Evolutionary conservation across 768 basidiomycete genomes (phyloP).

Genomic region (Cubamyces sp.): DNA sequence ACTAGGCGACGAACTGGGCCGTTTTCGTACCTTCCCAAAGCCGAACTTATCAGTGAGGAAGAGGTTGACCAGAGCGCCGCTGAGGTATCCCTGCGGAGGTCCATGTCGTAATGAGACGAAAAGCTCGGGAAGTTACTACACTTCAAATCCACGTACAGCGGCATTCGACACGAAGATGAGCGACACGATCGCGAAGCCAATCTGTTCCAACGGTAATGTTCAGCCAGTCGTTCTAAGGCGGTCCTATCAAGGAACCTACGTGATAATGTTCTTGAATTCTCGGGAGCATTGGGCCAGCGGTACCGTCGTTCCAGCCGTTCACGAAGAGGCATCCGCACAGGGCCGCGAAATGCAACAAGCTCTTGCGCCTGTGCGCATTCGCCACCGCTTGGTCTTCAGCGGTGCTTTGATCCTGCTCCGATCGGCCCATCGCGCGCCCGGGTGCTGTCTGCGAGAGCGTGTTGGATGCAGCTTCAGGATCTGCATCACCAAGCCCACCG

Average conservation of each 20-base stretch:
- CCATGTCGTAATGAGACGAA: neutral
- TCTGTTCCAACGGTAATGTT: conserved; percentile 31
- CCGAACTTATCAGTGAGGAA: conserved; percentile 48
- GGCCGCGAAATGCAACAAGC: conserved; percentile 51
- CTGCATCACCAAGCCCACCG: neutral
- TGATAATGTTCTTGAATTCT: conserved; percentile 62
- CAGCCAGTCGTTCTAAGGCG: neutral
- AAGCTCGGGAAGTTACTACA: neutral
- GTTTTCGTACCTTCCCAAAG: conserved; percentile 47
- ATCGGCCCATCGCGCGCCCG: neutral
- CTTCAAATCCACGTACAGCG: conserved; percentile 37
- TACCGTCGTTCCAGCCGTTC: conserved; percentile 78
- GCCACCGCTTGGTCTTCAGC: conserved; percentile 11
- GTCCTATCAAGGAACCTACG: conserved; percentile 35
- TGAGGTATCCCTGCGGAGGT: conserved; percentile 46
- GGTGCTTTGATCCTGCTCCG: neutral
- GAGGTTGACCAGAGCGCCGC: conserved; percentile 53
- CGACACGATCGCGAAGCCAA: conserved; percentile 58
- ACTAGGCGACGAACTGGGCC: too few species aligned
- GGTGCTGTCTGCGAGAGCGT: neutral
- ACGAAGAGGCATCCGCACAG: conserved; percentile 61
- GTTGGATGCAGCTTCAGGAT: neutral
- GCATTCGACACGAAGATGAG: conserved; percentile 59
- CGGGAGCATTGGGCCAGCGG: conserved; percentile 74
- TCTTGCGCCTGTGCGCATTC: conserved; percentile 10